A percentile compares a stretch with the other conserved stretches of the same genome.
Evolutionary conservation across 2,329 filamentous ascomycete genomes (phyloP).

Genomic region (Colletotrichum plurivorum): DNA sequence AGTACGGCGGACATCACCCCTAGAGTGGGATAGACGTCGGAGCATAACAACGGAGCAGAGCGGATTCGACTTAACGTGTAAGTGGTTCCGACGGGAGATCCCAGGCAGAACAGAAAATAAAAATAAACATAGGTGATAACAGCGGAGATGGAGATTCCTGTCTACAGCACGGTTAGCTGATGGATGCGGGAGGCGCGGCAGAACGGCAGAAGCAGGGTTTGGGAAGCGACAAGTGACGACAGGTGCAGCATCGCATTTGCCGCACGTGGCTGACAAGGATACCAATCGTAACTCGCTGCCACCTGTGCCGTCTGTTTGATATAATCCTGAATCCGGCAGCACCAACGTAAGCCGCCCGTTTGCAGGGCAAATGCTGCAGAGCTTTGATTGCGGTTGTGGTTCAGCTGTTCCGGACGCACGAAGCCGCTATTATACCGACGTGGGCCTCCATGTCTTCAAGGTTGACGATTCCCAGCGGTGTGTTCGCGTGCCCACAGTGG

Average conservation of each 20-base stretch:
- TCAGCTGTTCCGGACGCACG: not conserved
- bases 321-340: conserved; percentile 18
- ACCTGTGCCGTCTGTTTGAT: not conserved
- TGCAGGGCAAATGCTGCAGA: conserved; percentile 18
- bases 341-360: conserved; percentile 30
- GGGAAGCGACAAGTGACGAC: conserved; percentile 9
- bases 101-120: not conserved
- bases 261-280: conserved; percentile 39
- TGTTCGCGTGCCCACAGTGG: conserved; percentile 12
- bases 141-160: not conserved
- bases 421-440: not conserved
- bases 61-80: not conserved
- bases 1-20: conserved; percentile 14
- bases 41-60: not conserved
- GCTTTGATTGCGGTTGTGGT: not conserved
- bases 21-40: conserved; percentile 7
- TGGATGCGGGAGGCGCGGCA: conserved; percentile 2
- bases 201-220: conserved; percentile 1
- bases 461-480: conserved; percentile 11
- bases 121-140: not conserved
- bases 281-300: not conserved
- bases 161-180: not conserved
- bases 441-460: conserved; percentile 16
- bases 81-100: not conserved
- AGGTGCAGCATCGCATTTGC: conserved; percentile 16